Evolutionary conservation across 2,329 filamentous ascomycete species (phyloP), one percentile per base, ranked within the genome.

Genomic region (Gliomastix tumulicola): DNA sequence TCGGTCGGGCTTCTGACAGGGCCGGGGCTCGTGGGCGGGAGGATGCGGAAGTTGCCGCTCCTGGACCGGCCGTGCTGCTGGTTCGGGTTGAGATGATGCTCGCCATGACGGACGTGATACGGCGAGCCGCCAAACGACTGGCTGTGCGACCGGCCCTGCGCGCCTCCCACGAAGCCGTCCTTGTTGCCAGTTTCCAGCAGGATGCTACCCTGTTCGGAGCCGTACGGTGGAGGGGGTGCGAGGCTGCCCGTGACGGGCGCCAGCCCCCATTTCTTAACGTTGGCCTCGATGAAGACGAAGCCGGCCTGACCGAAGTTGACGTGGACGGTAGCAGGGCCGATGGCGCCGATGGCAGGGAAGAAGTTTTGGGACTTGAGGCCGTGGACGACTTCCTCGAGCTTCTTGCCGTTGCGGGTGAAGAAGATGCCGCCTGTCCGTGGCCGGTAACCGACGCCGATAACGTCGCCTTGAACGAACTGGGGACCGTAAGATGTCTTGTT

Each of bases 211-310:
- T 95, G 88, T 63, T 97, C 92, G 44, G 88, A 95, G 33, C 92
- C 92, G 55, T 98, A 98, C 2, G 92, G 92, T 35, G 92, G 92
- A 30, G 92, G 92, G 13, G 92, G 92, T 20, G 92, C 92, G 41
- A 98, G 71, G 52, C 88, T 95, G 41, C 92, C 92, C 2, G 88
- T 96, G 75, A 94, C 94, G 6, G 92, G 92, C 33, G 92, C 92
- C 38, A 98, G 69, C 3, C 92, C 92, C 92, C 92, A 98, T 70
- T 97, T 98, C 78, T 98, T 98, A 42, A 98, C 92, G 53, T 98
- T 98, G 43, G 90, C 92, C 63, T 98, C 92, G 49, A 98, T 97
- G 55, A 97, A 98, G 34, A 98, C 92, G 55, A 97, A 98, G 22
- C 92, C 92, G 54, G 92, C 87, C 58, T 98, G 92, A 7, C 92